These are phyloP conservation scores for Glomus cerebriforme DNA, from an alignment of 192 early-diverging fungal species.

Conservation along the genomic window DNA sequence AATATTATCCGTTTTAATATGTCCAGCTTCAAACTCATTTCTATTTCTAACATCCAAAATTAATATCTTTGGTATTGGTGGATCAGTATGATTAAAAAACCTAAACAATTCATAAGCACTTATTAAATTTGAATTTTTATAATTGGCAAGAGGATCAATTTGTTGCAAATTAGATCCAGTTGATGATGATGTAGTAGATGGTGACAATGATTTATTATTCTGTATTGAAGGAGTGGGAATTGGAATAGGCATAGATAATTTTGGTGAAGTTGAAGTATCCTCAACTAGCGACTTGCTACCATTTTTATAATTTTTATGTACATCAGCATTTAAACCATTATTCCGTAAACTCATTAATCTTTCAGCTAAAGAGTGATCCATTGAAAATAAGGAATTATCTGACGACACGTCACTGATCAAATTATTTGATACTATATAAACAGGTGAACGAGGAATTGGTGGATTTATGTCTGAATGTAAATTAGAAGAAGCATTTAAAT, in stretches of 20 bases:
- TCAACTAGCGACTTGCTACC: neutral
- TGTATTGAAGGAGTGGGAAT: neutral
- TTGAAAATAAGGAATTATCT: neutral
- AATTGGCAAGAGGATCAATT: neutral
- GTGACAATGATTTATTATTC: neutral
- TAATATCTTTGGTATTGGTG: neutral
- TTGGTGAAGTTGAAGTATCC: neutral
- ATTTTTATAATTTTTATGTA: no score
- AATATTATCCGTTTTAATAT: slow-evolving; percentile 30
- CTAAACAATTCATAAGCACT: neutral
- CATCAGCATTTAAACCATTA: neutral
- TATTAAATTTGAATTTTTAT: neutral
- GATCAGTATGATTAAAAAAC: neutral
- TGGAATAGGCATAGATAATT: neutral
- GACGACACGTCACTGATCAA: slow-evolving; percentile 8
- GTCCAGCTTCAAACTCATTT: slow-evolving; percentile 6
- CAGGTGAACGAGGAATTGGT: slow-evolving; percentile 1
- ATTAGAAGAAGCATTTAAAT: neutral
- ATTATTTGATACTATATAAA: slow-evolving; percentile 14
- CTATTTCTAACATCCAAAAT: slow-evolving; percentile 23
- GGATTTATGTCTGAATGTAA: neutral
- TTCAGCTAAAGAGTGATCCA: neutral
- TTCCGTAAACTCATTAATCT: neutral
- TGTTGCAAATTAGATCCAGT: neutral
- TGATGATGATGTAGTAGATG: slow-evolving; percentile 1